Evolutionary conservation across 2,329 filamentous ascomycete genomes (phyloP).

Genomic region (Penicillium capsulatum): DNA sequence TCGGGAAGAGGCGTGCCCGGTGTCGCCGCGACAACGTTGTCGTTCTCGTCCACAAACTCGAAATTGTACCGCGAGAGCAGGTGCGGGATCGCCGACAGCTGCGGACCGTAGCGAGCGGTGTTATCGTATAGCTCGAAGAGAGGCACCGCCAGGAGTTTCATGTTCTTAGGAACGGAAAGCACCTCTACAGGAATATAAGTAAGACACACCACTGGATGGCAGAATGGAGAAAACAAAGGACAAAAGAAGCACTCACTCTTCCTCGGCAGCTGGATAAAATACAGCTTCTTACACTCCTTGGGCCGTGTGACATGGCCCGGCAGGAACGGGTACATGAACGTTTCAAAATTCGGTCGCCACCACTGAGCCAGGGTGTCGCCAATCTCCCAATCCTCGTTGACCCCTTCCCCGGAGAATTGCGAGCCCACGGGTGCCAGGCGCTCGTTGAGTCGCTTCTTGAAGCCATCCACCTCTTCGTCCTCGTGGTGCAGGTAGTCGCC

Average conservation of each 20-base stretch:
- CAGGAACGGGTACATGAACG: constrained; percentile 99
- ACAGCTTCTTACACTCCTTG: constrained; percentile 99
- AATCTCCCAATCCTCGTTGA: constrained; percentile 91
- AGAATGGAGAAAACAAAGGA: background rate
- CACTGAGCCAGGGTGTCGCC: constrained; percentile 94
- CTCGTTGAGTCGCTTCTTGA: constrained; percentile 89
- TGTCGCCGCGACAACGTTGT: constrained; percentile 78
- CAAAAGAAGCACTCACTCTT: constrained; percentile 61
- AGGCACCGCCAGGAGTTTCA: constrained; percentile 96
- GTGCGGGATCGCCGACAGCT: constrained; percentile 93
- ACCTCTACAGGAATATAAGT: constrained; percentile 59
- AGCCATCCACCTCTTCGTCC: constrained; percentile 90
- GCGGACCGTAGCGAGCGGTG: constrained; percentile 87
- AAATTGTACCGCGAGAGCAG: constrained; percentile 94
- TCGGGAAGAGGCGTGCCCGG: constrained; percentile 64
- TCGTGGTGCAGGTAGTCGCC: constrained; percentile 85
- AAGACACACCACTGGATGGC: background rate
- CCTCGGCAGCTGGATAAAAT: constrained; percentile 90
- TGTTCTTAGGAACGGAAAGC: constrained; percentile 95
- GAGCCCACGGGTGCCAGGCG: constrained; percentile 87
- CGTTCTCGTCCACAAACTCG: constrained; percentile 91
- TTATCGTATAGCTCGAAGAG: constrained; percentile 99
- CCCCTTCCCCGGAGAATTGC: constrained; percentile 73
- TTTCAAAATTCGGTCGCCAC: constrained; percentile 99
- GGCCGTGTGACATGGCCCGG: constrained; percentile 92